Conservation (phyloP, 305 asterid species). For the Salvia sclarea region DNA sequence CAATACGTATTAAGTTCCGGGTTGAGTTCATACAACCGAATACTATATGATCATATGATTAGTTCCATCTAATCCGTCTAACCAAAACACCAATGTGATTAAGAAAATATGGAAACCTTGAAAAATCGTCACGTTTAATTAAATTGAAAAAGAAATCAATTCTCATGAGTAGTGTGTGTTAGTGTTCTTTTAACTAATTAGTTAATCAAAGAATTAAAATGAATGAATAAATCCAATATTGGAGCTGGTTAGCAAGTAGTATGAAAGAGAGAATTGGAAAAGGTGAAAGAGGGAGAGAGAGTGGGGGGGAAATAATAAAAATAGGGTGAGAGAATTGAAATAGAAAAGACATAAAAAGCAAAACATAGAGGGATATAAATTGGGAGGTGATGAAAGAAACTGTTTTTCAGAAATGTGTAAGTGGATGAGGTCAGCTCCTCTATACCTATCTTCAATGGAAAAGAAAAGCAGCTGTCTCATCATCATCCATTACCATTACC, state of each 20-base stretch:
- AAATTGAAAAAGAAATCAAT: no score
- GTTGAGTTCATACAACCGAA: no score
- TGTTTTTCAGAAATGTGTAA: slow-evolving; percentile 34
- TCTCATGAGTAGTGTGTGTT: no score
- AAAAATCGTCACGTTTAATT: no score
- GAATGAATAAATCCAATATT: background rate
- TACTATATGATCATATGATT: no score
- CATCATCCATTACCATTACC: slow-evolving; percentile 35
- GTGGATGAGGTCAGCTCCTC: slow-evolving; percentile 34
- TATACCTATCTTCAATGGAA: slow-evolving; percentile 25
- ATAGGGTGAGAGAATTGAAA: background rate
- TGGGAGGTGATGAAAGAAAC: slow-evolving; percentile 35
- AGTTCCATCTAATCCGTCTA: no score
- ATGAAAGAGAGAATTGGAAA: background rate
- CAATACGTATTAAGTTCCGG: no score
- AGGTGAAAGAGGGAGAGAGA: background rate
- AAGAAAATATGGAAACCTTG: no score
- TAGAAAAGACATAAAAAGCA: slow-evolving; percentile 41
- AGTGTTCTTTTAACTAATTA: no score
- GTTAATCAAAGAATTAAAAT: no score
- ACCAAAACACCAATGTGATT: no score
- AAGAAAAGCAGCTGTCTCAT: slow-evolving; percentile 39
- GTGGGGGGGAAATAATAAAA: no score
- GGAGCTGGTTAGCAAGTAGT: background rate
- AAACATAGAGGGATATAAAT: slow-evolving; percentile 38